Conservation (phyloP, 208 protist species). For the Tritrichomonas foetus region DNA sequence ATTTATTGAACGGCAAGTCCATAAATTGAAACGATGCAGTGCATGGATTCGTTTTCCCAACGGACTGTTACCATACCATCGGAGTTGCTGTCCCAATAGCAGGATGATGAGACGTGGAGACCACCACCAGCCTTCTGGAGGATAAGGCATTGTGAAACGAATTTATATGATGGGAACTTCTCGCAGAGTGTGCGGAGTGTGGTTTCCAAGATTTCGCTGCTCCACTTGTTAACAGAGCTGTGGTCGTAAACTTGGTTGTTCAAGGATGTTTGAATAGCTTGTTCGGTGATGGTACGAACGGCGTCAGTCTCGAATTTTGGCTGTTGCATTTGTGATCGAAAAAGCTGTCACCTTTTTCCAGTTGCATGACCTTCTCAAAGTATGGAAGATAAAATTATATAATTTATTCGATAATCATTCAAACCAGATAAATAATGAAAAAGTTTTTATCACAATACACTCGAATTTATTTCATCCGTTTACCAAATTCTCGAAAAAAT, state of each 20-base stretch:
- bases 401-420: no score
- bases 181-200: conserved; percentile 23
- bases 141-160: conserved; percentile 31
- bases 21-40: conserved; percentile 34
- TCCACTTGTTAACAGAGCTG: background rate
- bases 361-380: no score
- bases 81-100: conserved; percentile 10
- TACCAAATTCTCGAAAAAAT: no score
- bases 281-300: background rate
- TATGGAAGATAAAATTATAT: no score
- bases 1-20: conserved; percentile 38
- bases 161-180: background rate
- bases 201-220: background rate
- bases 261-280: background rate
- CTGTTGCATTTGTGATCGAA: no score
- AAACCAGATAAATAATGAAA: no score
- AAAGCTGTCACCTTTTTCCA: no score
- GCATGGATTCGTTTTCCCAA: conserved; percentile 30
- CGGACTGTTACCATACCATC: conserved; percentile 35
- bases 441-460: no score
- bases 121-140: conserved; percentile 31
- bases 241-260: conserved; percentile 34
- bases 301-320: conserved; percentile 21
- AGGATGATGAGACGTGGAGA: conserved; percentile 7
- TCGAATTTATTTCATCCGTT: no score